Base-by-base conservation (phyloP, 2,329 filamentous ascomycete species). In the Hirsutella thompsonii region DNA sequence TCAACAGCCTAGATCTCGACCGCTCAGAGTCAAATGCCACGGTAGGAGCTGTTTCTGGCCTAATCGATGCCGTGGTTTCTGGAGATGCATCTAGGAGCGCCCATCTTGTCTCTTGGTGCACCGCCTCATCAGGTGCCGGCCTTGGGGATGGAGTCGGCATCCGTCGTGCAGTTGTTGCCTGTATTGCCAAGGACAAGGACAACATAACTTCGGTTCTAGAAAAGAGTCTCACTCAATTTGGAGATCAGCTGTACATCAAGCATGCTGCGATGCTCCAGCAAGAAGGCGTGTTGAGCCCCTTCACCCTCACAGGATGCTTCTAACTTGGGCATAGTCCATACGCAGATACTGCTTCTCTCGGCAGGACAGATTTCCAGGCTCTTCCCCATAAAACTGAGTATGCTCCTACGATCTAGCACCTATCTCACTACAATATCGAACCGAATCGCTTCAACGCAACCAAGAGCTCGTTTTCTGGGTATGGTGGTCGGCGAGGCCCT, bases 381-480 rank as follows among this genome's bases (percentile, higher is more conserved):
- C 14, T 68, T 77, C 3, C 76, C 81, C 0, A 69, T 81, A 49
- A 79, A 80, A 45, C 59, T 95, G 1, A 71, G 72, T 3, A 70
- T 83, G 45, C 65, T 88, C 26, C 72, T 85, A 40, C 79, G 83
- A 40, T 86, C 86, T 2, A 74, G 80, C 16, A 55, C 70, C 1
- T 93, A 94, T 53, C 68, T 94, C 38, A 80, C 75, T 46, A 74
- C 81, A 6, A 79, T 95, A 28, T 95, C 92, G 1, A 94, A 93
- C 55, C 76, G 89, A 20, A 74, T 98, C 6, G 77, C 79, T 11
- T 75, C 87, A 14, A 81, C 87, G 4, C 88, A 92, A 33, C 67
- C 68, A 6, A 74, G 80, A 48, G 80, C 84, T 14, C 76, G 88
- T 16, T 85, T 94, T 49, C 69, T 98, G 1, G 92, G 92, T 0